Evolutionary conservation across 352 stramenopile species (phyloP).

Genomic region (Pythium plurisporium): DNA sequence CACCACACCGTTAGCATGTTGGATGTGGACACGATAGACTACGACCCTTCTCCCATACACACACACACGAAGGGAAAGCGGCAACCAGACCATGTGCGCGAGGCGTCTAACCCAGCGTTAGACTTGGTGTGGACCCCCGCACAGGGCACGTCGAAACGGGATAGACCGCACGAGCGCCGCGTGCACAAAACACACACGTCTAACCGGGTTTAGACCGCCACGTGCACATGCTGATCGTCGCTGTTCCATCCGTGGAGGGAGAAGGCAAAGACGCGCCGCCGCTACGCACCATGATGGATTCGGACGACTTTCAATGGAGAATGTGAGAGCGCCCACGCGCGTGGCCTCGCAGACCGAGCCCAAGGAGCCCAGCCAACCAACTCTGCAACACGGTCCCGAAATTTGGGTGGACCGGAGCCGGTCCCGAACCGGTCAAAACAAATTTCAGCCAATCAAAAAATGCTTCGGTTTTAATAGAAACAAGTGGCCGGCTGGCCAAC

Average conservation of each 20-base stretch:
- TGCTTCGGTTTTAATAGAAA: constrained; percentile 4
- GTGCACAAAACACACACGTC: too few species aligned
- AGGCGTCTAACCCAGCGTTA: too few species aligned
- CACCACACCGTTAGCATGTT: too few species aligned
- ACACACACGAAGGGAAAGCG: too few species aligned
- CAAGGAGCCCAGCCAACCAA: constrained; percentile 22
- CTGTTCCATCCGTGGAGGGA: neutral
- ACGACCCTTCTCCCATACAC: too few species aligned
- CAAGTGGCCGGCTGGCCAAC: neutral
- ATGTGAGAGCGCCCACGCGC: constrained; percentile 25
- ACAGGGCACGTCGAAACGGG: too few species aligned
- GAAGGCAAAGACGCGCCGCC: neutral
- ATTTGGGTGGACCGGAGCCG: constrained; percentile 2
- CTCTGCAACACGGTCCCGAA: constrained; percentile 6
- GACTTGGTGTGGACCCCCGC: too few species aligned
- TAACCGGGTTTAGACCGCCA: too few species aligned
- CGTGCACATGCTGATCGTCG: too few species aligned
- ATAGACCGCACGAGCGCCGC: too few species aligned
- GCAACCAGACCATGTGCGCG: too few species aligned
- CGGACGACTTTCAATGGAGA: constrained; percentile 81
- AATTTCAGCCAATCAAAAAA: constrained; percentile 17
- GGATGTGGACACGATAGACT: too few species aligned
- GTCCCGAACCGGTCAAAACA: neutral
- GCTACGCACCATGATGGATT: constrained; percentile 83
- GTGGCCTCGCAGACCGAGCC: neutral